A percentile compares a stretch with the other conserved stretches of the same genome.
These are phyloP conservation scores for Closterium sp. DNA, from an alignment of 139 green algal species.

Conservation along the genomic window DNA sequence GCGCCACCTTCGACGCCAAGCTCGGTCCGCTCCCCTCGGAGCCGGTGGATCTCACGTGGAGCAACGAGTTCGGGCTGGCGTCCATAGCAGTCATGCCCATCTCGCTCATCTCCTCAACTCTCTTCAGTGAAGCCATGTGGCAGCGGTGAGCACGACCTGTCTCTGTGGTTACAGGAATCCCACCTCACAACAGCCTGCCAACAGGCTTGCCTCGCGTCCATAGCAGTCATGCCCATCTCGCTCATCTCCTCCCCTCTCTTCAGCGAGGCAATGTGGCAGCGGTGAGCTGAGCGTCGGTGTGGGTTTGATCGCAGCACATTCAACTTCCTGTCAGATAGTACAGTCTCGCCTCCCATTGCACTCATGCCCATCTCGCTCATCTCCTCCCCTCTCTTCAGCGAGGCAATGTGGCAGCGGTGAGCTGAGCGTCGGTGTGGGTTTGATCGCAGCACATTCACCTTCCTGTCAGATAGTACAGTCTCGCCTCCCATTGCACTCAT, in stretches of 20 bases:
- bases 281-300: slow-evolving; percentile 51
- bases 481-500: too few relatives aligned
- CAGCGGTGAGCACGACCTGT: slow-evolving; percentile 64
- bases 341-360: too few relatives aligned
- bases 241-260: slow-evolving; percentile 77
- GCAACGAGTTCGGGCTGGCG: slow-evolving; percentile 59
- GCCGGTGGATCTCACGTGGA: slow-evolving; percentile 42
- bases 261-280: slow-evolving; percentile 78
- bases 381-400: too few relatives aligned
- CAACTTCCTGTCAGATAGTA: slow-evolving; percentile 66
- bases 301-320: neutral
- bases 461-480: slow-evolving; percentile 70
- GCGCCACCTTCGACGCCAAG: slow-evolving; percentile 60
- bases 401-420: slow-evolving; percentile 79
- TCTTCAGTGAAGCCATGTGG: slow-evolving; percentile 83
- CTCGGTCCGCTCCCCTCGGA: slow-evolving; percentile 47
- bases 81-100: slow-evolving; percentile 70
- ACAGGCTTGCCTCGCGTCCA: slow-evolving; percentile 54
- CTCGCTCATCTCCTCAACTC: slow-evolving; percentile 68
- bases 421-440: neutral
- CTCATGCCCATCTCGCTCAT: too few relatives aligned
- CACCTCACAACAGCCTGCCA: too few relatives aligned
- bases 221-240: slow-evolving; percentile 69
- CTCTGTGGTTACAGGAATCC: too few relatives aligned
- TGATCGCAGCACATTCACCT: slow-evolving; percentile 37